Conservation (phyloP, 495 filamentous ascomycete genomes). For the Aspergillus panamensis region DNA sequence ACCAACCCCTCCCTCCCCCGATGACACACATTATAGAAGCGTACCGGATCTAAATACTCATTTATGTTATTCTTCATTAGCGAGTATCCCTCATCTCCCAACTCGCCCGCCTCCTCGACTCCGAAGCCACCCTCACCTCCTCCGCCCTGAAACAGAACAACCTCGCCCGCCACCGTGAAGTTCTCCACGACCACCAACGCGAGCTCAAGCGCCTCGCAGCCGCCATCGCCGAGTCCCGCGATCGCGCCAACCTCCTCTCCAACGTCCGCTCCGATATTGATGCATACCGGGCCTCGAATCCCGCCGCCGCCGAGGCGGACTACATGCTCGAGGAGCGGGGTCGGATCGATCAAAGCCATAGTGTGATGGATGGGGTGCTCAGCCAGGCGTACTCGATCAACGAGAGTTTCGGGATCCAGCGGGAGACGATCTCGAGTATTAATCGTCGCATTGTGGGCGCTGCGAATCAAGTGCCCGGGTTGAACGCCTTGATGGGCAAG, state of each 20-base stretch:
- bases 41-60: no score
- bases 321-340: slow-evolving; percentile 93
- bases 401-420: slow-evolving; percentile 81
- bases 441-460: slow-evolving; percentile 84
- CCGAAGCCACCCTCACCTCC: slow-evolving; percentile 81
- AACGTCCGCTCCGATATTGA: slow-evolving; percentile 90
- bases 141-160: slow-evolving; percentile 95
- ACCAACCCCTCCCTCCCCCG: slow-evolving; percentile 6
- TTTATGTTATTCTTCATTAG: slow-evolving; percentile 37
- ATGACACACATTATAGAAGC: not conserved
- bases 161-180: slow-evolving; percentile 85
- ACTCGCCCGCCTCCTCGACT: slow-evolving; percentile 86
- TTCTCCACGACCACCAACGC: slow-evolving; percentile 79
- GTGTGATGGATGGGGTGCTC: slow-evolving; percentile 82
- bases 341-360: slow-evolving; percentile 81
- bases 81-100: slow-evolving; percentile 78
- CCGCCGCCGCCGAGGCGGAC: slow-evolving; percentile 78
- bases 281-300: slow-evolving; percentile 78
- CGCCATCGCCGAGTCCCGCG: slow-evolving; percentile 66
- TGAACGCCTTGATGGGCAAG: slow-evolving; percentile 88
- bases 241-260: slow-evolving; percentile 86
- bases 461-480: slow-evolving; percentile 84
- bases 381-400: slow-evolving; percentile 97
- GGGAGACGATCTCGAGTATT: slow-evolving; percentile 80
- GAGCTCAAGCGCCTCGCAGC: slow-evolving; percentile 72